Evolutionary conservation across 768 basidiomycete species (phyloP).

Genomic region (Auriculariales sp.): DNA sequence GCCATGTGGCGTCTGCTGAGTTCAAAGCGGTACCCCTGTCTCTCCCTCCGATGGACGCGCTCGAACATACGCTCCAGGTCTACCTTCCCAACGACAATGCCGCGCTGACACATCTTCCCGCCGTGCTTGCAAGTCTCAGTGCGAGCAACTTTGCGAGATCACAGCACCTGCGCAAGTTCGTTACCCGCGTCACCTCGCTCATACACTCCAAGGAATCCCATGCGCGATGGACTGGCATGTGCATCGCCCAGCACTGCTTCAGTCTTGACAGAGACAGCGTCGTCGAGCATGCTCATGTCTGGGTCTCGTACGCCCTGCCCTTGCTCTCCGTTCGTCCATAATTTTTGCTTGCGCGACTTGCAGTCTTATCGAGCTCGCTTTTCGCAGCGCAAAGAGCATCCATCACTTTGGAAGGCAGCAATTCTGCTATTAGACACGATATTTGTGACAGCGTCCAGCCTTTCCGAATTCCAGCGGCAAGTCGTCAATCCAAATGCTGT

Average conservation of each 20-base stretch:
- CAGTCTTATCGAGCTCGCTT: constrained; percentile 13
- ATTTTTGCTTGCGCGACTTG: constrained; percentile 12
- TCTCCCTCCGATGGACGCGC: constrained; percentile 8
- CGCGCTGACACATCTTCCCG: constrained; percentile 42
- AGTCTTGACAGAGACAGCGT: constrained; percentile 41
- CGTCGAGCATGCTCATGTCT: constrained; percentile 56
- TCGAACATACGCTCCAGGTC: constrained; percentile 47
- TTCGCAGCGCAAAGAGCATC: constrained; percentile 51
- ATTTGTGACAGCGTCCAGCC: constrained; percentile 41
- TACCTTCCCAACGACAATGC: constrained; percentile 58
- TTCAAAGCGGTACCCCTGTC: not conserved
- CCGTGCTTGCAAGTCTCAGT: constrained; percentile 40
- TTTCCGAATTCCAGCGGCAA: constrained; percentile 75
- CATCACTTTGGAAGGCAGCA: constrained; percentile 43
- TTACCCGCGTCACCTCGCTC: constrained; percentile 53
- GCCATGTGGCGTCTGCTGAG: constrained; percentile 3
- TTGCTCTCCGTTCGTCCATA: constrained; percentile 53
- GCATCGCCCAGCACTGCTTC: constrained; percentile 54
- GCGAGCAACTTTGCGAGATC: constrained; percentile 42
- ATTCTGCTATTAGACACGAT: constrained; percentile 50
- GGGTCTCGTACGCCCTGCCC: constrained; percentile 53
- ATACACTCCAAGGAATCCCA: constrained; percentile 66
- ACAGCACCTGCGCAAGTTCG: constrained; percentile 60
- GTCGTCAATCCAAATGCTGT: constrained; percentile 54
- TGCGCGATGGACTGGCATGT: constrained; percentile 68